Conservation (phyloP, 345 rosid genomes). For the Populus pruinosa region DNA sequence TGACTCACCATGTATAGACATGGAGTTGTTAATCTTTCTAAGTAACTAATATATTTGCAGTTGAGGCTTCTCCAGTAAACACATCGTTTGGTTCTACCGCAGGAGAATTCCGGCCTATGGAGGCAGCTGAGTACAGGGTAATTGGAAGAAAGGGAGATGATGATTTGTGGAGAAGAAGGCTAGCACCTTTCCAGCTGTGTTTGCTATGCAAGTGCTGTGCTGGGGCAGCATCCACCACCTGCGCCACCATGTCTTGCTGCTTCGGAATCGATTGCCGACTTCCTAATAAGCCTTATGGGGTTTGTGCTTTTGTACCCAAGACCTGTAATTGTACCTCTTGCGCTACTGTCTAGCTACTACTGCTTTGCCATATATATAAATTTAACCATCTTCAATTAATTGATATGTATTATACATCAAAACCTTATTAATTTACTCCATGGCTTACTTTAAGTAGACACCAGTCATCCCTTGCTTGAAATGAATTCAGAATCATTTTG, state of each 20-base stretch:
- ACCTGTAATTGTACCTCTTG: slow-evolving; percentile 57
- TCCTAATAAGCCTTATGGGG: slow-evolving; percentile 73
- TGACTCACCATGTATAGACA: background rate
- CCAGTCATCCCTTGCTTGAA: too few relatives aligned
- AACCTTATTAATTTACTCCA: background rate
- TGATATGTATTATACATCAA: background rate
- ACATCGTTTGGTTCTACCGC: background rate
- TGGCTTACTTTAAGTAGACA: background rate
- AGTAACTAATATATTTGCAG: background rate
- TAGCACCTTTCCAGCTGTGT: slow-evolving; percentile 59
- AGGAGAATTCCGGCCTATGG: slow-evolving; percentile 1
- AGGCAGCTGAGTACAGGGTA: background rate
- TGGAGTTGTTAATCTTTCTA: background rate
- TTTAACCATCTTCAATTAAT: too few relatives aligned
- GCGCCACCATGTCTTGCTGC: slow-evolving; percentile 68
- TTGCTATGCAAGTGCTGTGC: slow-evolving; percentile 65
- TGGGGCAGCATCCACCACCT: slow-evolving; percentile 22
- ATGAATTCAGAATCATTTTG: too few relatives aligned
- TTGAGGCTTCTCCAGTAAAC: background rate
- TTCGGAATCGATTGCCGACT: slow-evolving; percentile 64
- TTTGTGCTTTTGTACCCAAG: slow-evolving; percentile 77
- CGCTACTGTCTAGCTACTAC: background rate
- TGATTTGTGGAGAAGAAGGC: slow-evolving; percentile 17
- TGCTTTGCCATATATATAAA: background rate
- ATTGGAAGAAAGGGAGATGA: background rate